These are phyloP conservation scores for Leptographium lundbergii DNA, from an alignment of 2,329 filamentous ascomycete species.

Conservation along the genomic window DNA sequence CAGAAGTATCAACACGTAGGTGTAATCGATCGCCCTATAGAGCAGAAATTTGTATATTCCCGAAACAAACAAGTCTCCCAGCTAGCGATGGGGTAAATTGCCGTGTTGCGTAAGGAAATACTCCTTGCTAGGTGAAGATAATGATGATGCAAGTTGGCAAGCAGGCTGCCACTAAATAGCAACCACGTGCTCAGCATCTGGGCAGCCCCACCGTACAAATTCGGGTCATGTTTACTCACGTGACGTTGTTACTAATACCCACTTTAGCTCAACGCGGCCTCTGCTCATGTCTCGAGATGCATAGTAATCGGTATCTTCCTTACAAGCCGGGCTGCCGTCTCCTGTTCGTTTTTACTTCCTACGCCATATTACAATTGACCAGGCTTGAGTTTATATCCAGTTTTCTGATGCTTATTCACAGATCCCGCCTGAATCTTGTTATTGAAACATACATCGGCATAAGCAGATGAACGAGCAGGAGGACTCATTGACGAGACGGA, in stretches of 20 bases:
- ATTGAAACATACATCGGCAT: neutral
- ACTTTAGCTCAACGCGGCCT: no score
- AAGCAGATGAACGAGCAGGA: neutral
- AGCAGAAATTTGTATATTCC: neutral
- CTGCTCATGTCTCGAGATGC: no score
- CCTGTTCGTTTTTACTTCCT: neutral
- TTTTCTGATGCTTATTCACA: no score
- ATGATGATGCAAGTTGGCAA: conserved; percentile 5
- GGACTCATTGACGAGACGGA: neutral
- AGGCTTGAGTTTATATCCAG: neutral
- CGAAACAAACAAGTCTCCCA: neutral
- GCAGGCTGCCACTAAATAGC: conserved; percentile 2
- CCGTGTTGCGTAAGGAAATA: neutral
- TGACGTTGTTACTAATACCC: neutral
- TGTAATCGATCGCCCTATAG: neutral
- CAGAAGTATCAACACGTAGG: neutral
- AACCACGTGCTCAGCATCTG: conserved; percentile 1
- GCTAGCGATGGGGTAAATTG: neutral
- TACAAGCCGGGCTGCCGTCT: neutral
- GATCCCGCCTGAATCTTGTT: no score
- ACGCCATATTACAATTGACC: neutral
- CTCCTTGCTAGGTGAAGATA: neutral
- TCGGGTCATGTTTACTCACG: neutral
- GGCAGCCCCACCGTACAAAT: neutral
- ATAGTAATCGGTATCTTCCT: no score